Conservation (phyloP, 768 basidiomycete species). For the Cyclocybe cylindracea region DNA sequence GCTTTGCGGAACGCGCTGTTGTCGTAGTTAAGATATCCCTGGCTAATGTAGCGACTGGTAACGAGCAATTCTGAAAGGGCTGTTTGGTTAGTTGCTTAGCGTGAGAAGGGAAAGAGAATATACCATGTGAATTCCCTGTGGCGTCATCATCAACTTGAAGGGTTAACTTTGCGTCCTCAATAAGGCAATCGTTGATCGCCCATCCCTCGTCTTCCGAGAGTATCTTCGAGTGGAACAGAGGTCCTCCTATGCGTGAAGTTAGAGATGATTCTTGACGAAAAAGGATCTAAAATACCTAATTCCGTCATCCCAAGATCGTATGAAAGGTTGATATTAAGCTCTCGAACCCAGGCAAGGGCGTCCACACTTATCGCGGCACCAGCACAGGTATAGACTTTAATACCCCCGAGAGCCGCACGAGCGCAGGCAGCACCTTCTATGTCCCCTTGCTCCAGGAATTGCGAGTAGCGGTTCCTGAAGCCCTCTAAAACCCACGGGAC, state of each 20-base stretch:
- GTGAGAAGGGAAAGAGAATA: background rate
- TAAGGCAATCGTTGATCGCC: constrained; percentile 13
- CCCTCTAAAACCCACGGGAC: constrained; percentile 30
- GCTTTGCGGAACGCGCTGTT: constrained; percentile 18
- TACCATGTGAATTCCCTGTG: constrained; percentile 9
- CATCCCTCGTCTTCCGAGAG: constrained; percentile 14
- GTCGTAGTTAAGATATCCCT: constrained; percentile 23
- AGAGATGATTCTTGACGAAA: background rate
- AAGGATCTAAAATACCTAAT: constrained; percentile 16
- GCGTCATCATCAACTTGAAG: constrained; percentile 18
- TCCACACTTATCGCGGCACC: constrained; percentile 21
- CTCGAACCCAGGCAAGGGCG: constrained; percentile 19
- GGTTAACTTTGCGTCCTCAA: constrained; percentile 16
- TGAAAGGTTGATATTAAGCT: constrained; percentile 14
- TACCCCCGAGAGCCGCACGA: constrained; percentile 7
- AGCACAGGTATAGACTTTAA: constrained; percentile 20
- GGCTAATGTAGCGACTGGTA: constrained; percentile 19
- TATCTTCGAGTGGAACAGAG: constrained; percentile 17
- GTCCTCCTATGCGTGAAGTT: constrained; percentile 11
- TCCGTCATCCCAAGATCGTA: constrained; percentile 31
- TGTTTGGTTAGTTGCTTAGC: background rate
- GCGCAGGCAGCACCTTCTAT: constrained; percentile 4
- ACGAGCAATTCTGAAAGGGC: constrained; percentile 19
- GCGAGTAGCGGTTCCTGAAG: constrained; percentile 10
- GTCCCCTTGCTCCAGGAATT: background rate